Conservation (phyloP, 2,329 filamentous ascomycete genomes). For the Davidsoniella eucalypti region DNA sequence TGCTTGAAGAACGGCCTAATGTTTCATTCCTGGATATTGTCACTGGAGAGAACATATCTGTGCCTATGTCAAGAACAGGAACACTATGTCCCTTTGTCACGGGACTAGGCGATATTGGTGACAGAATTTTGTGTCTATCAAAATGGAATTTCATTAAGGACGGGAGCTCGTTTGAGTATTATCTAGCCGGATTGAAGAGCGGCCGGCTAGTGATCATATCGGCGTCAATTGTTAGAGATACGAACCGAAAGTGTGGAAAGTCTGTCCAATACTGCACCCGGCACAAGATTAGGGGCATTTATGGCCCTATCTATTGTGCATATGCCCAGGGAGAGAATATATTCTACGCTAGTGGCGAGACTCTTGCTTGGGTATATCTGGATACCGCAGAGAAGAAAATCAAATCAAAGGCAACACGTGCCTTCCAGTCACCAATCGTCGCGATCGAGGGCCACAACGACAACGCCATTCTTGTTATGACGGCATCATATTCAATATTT, state of each 20-base stretch:
- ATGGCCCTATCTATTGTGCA: conserved; percentile 37
- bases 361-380: conserved; percentile 39
- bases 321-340: conserved; percentile 37
- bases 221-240: conserved; percentile 12
- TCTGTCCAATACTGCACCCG: conserved; percentile 38
- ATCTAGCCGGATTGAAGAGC: conserved; percentile 40
- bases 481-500: conserved; percentile 36
- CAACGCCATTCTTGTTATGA: conserved; percentile 32
- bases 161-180: conserved; percentile 41
- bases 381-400: conserved; percentile 35
- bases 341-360: conserved; percentile 36
- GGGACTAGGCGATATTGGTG: conserved; percentile 38
- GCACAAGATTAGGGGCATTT: conserved; percentile 28
- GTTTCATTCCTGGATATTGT: conserved; percentile 40
- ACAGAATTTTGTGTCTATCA: conserved; percentile 41
- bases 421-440: conserved; percentile 36
- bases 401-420: conserved; percentile 27
- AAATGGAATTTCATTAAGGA: conserved; percentile 48
- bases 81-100: conserved; percentile 31
- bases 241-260: conserved; percentile 15
- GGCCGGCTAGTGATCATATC: conserved; percentile 42
- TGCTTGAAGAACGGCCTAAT: conserved; percentile 26
- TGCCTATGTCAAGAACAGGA: conserved; percentile 26
- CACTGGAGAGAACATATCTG: conserved; percentile 35
- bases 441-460: conserved; percentile 30